phyloP scores from a whole-genome alignment of 1,139 yeast genomes.

The Hyphopichia buzzinii region DNA sequence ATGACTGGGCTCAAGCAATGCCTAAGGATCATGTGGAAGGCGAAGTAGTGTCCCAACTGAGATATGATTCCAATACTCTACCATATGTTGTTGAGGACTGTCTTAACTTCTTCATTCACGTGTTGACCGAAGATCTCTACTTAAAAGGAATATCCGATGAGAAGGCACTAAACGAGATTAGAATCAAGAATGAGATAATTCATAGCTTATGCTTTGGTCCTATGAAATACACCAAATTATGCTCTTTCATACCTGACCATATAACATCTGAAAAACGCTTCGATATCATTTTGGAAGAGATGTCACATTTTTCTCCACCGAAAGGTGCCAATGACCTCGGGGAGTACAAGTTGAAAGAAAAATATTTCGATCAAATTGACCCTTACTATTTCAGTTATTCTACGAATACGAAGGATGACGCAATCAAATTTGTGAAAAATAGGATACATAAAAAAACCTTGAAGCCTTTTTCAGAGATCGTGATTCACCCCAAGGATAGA shows the following conservation, averaged over 20 bases:
- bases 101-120: constrained; percentile 62
- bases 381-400: constrained; percentile 82
- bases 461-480: constrained; percentile 40
- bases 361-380: constrained; percentile 55
- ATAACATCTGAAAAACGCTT: constrained; percentile 69
- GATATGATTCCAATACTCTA: constrained; percentile 46
- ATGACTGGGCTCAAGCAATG: constrained; percentile 29
- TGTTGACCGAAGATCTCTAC: constrained; percentile 67
- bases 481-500: constrained; percentile 44
- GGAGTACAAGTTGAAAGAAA: constrained; percentile 61
- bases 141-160: constrained; percentile 51
- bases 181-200: constrained; percentile 67
- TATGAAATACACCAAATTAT: constrained; percentile 67
- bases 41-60: background rate
- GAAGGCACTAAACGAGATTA: constrained; percentile 44
- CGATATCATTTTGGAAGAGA: constrained; percentile 60
- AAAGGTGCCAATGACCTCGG: constrained; percentile 66
- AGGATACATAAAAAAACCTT: constrained; percentile 30
- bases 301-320: constrained; percentile 66
- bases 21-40: constrained; percentile 2
- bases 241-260: constrained; percentile 72
- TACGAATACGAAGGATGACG: constrained; percentile 75
- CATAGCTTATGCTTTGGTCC: constrained; percentile 79
- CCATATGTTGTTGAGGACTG: constrained; percentile 77
- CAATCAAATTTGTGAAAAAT: constrained; percentile 56